Evolutionary conservation across 768 basidiomycete genomes (phyloP).

Genomic region (Pleurotus pulmonarius): DNA sequence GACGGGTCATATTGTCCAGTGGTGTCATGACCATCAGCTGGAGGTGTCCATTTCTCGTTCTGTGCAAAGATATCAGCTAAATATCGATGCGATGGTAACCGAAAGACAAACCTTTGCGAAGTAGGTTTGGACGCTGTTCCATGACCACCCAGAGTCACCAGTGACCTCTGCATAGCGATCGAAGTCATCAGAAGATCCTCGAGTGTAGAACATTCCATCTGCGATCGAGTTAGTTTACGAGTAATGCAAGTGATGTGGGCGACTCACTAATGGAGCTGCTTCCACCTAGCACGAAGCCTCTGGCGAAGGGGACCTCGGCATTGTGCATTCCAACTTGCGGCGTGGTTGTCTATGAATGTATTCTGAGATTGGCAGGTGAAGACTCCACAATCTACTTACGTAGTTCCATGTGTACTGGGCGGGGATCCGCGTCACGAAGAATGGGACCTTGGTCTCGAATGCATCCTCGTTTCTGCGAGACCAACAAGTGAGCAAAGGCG

Average conservation of each 20-base stretch:
- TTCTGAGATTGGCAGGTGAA: not conserved
- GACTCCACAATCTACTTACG: not conserved
- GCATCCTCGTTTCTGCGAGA: constrained; percentile 10
- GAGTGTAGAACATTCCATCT: constrained; percentile 20
- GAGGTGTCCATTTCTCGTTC: constrained; percentile 22
- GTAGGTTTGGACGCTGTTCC: constrained; percentile 21
- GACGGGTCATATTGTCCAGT: constrained; percentile 23
- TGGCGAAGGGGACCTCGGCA: constrained; percentile 11
- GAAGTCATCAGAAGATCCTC: constrained; percentile 22
- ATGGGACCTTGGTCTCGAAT: constrained; percentile 7
- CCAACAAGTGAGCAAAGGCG: too few species aligned
- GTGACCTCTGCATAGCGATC: constrained; percentile 19
- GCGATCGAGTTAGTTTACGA: not conserved
- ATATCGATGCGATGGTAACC: not conserved
- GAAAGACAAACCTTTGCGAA: constrained; percentile 15
- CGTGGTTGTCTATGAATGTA: constrained; percentile 13
- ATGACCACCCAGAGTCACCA: constrained; percentile 25
- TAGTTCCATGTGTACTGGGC: constrained; percentile 8
- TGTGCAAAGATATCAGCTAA: constrained; percentile 6
- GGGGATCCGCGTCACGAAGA: not conserved
- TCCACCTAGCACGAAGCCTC: constrained; percentile 17
- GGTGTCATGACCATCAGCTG: constrained; percentile 25
- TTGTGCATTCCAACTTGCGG: constrained; percentile 15
- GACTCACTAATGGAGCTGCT: constrained; percentile 10
- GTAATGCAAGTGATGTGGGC: too few species aligned